Evolutionary conservation across 2,329 filamentous ascomycete genomes (phyloP), one percentile per base, ranked within the genome.

Genomic region (Hymenoscyphus fraxineus): DNA sequence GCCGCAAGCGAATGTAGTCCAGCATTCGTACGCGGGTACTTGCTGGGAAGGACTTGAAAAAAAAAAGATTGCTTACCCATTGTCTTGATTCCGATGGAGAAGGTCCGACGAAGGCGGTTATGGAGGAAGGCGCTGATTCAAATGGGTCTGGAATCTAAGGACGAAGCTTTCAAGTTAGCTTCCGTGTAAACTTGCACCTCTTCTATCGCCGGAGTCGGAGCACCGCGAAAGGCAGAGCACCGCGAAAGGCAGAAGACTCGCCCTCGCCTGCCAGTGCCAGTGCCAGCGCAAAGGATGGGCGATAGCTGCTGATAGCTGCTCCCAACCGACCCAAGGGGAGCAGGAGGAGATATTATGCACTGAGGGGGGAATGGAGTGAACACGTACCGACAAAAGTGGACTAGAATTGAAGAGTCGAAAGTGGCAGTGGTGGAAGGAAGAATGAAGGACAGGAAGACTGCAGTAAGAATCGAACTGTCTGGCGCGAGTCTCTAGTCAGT

Each of bases 11-110:
- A 40, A 32, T 57, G 58, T 55, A 47, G 22, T 55, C 59, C 61
- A 60, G 51, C 51, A 54, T 39, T 62, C 5, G 38, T 40, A 64
- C 59, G 60, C 32, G 44, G 62, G 63, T 63, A 58, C 64, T 64
- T 56, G 56, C 62, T 61, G 47, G 35, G 64, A 70, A 71, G 64
- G 63, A 35, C 35, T 35, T 35, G 35, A 35, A 35, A 71, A 71
- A 71, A 70, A 51, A 51, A 56, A 54, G 61, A 64, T 67, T 73
- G 73, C 73, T 75, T 75, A 75, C 73, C 73, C 73, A 75, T 75
- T 72, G 69, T 74, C 44, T 70, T 56, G 65, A 68, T 61, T 72
- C 59, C 51, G 68, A 67, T 69, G 60, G 62, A 71, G 71, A 73
- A 74, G 65, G 72, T 68, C 69, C 71, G 71, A 72, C 68, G 57